Evolutionary conservation across 164 flowering plant species (phyloP), one percentile per base, ranked within the genome.

Genomic region (Paratinospora sagittata): DNA sequence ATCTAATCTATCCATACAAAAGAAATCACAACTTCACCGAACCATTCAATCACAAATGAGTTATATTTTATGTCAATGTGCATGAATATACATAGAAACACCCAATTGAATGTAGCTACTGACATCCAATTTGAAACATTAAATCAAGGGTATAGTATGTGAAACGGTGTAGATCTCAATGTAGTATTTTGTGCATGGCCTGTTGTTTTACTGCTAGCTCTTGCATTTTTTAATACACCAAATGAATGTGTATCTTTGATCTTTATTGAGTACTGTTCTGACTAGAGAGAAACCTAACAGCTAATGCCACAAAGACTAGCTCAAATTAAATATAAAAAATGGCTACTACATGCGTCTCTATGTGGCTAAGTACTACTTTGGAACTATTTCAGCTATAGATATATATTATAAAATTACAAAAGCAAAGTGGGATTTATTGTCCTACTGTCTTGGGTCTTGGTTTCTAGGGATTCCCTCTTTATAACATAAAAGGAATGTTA

Each of bases 381-480:
- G 43, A 39, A 3, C 10, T 39, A 39, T 39, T 39, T 39, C 43
- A 39, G 24, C 27, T 11, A 23, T 17, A 63, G n/a, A n/a, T n/a
- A n/a, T n/a, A n/a, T n/a, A n/a, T 27, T 27, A 63, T 27, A 63
- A n/a, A 65, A 65, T 9, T 19, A 37, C 14, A 65, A 73, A 66
- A 61, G 63, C 63, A 72, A 82, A 76, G 86, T 84, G 88, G 83
- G 88, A 81, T 83, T 82, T 76, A 78, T 66, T 77, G 81, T 72
- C 75, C 17, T 65, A 43, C 64, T 63, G 74, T 77, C 81, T 86
- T 64, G 88, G 77, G 67, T 55, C 47, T 34, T 76, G 88, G 65
- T 82, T 80, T 73, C 78, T 81, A 70, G 84, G 89, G 87, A 84
- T 82, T 82, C 87, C 82, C 84, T 79, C 83, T 67, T 52, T 68